Evolutionary conservation across 345 rosid genomes (phyloP), one percentile per base, ranked within the genome.

Genomic region (Euphorbia peplus): DNA sequence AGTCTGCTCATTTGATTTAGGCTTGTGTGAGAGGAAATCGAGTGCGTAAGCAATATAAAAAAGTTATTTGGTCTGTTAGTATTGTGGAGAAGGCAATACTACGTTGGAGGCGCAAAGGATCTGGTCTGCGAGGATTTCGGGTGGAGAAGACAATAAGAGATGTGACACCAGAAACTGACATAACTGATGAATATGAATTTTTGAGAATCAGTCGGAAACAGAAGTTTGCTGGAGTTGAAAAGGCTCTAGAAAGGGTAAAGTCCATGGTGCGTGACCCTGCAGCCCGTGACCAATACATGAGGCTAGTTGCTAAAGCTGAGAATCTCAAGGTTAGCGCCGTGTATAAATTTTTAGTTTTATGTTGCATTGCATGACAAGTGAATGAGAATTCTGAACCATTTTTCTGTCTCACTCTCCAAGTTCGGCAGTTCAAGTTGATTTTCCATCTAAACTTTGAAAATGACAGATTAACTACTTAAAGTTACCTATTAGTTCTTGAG

Each of bases 21-120:
- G 90, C 93, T 68, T 86, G 74, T 76, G 85, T 88, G 46, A 88
- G 90, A 64, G 93, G 90, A 64, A 87, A 78, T 67, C 89, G 82
- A 70, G 86, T 80, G 41, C 83, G 89, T 18, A 86, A 76, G 73
- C 86, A 86, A 42, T 86, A 88, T 70, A 83, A 74, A 63, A 88
- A 77, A 70, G 75, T 88, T 63, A 79, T 86, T 46, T 83, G 93
- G 87, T 84, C 88, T 3, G 90, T 88, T 39, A 70, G 88, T 63
- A 81, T 88, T 66, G 76, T 86, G 63, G 90, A 84, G 60, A 88
- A 88, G 79, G 83, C 71, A 48, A 84, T 88, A 73, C 71, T 86
- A 50, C 87, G 87, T 3, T 88, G 93, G 93, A 86, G 90, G 63
- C 76, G 93, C 26, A 88, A 80, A 76, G 65, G 88, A 68, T 59